Base-by-base conservation (phyloP, 768 basidiomycete species). In the Erythrobasidium yunnanense region DNA sequence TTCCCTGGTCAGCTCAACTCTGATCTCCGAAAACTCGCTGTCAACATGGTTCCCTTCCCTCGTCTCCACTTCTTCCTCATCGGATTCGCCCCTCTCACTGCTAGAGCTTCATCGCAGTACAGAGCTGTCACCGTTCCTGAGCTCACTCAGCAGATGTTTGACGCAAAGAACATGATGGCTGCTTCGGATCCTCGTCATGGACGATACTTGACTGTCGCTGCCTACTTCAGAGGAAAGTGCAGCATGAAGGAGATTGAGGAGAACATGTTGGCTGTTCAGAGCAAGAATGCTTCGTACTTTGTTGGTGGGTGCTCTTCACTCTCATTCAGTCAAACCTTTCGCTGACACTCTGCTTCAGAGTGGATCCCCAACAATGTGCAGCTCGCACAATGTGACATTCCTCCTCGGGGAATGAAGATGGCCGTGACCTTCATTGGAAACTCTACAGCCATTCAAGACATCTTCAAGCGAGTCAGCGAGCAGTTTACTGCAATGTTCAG, bases 161-260 rank as follows among this genome's bases (percentile, higher is more conserved):
- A 96, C 73, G 89, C 91, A 49, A 96, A 95, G 84, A 96, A 96
- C 85, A 75, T 88, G 4, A 81, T 96, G 91, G 90, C 92, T 72
- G 95, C 95, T 23, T 88, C 88, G 23, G 91, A 96, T 80, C 95
- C 95, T 45, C 81, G 91, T 75, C 88, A 95, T 72, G 95, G 95
- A 69, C 88, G 91, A 73, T 99, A 97, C 81, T 86, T 99, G 68
- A 99, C 95, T 42, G 93, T 93, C 70, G 90, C 91, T 29, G 90
- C 91, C 70, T 85, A 91, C 73, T 99, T 95, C 90, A 90, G 95
- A 78, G 95, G 95, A 72, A 92, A 92, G 78, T 91, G 97, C 62
- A 89, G 91, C n/a, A 96, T 97, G 92, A 93, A 93, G 79, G 95
- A 99, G 76, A 90, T 99, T 65, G 95, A 99, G 79, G 95, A 97